These are phyloP conservation scores for Tetradesmus obliquus DNA, from an alignment of 139 green algal genomes.

Conservation along the genomic window DNA sequence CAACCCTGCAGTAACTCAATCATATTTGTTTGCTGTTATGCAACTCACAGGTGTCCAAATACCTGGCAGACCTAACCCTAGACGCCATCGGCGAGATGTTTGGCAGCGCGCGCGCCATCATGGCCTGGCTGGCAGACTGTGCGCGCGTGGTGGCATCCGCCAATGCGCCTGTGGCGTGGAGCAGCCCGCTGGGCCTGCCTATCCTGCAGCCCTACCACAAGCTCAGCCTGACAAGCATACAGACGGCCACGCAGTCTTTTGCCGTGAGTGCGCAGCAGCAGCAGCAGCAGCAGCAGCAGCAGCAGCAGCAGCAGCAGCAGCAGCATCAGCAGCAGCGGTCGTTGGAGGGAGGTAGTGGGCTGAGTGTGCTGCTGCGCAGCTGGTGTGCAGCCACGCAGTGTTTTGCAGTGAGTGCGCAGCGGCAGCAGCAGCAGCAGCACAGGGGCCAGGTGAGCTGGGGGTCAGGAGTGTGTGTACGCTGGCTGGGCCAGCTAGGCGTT, in stretches of 20 bases:
- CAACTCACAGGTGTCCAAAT: slow-evolving; percentile 65
- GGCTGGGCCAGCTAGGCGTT: too few species aligned
- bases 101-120: slow-evolving; percentile 83
- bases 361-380: background rate
- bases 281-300: background rate
- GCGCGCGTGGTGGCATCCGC: slow-evolving; percentile 68
- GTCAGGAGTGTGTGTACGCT: too few species aligned
- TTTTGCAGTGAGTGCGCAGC: too few species aligned
- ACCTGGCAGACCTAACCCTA: slow-evolving; percentile 84
- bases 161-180: slow-evolving; percentile 82
- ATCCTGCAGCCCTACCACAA: slow-evolving; percentile 93
- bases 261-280: background rate
- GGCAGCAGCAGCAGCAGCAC: too few species aligned
- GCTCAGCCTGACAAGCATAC: slow-evolving; percentile 26
- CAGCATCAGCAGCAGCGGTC: background rate
- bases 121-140: slow-evolving; percentile 90
- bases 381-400: too few species aligned
- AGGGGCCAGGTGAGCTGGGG: background rate
- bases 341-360: background rate
- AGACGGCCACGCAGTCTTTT: slow-evolving; percentile 33
- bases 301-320: background rate
- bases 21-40: background rate
- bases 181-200: slow-evolving; percentile 91
- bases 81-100: slow-evolving; percentile 89
- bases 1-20: too few species aligned